phyloP scores from a whole-genome alignment of 768 basidiomycete species.

The Lactarius quietus region DNA sequence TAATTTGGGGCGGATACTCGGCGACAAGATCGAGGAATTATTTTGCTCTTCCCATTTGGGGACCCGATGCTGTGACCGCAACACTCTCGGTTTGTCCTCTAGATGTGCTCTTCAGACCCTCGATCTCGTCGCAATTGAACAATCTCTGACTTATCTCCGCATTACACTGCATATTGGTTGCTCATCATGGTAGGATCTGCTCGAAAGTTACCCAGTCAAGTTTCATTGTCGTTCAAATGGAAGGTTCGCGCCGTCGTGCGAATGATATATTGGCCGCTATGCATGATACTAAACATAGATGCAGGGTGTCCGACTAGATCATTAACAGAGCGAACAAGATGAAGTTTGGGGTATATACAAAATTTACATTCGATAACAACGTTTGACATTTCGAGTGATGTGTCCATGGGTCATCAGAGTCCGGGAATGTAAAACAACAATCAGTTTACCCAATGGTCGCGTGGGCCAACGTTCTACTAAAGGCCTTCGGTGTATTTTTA shows the following conservation, averaged over 20 bases:
- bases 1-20: background rate
- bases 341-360: background rate
- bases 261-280: background rate
- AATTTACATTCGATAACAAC: constrained; percentile 6
- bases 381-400: constrained; percentile 6
- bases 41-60: background rate
- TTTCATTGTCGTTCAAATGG: background rate
- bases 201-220: constrained; percentile 3
- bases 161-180: background rate
- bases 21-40: background rate
- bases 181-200: background rate
- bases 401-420: constrained; percentile 5
- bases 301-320: background rate
- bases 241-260: background rate
- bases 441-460: constrained; percentile 20
- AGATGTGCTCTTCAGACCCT: background rate
- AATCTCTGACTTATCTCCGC: constrained; percentile 21
- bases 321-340: background rate
- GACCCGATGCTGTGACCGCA: too few relatives aligned
- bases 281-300: constrained; percentile 1
- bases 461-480: constrained; percentile 4
- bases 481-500: background rate
- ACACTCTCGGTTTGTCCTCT: too few relatives aligned
- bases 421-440: background rate
- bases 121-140: background rate